Conservation (phyloP, 2,329 filamentous ascomycete species). For the Xylariaceae sp. region DNA sequence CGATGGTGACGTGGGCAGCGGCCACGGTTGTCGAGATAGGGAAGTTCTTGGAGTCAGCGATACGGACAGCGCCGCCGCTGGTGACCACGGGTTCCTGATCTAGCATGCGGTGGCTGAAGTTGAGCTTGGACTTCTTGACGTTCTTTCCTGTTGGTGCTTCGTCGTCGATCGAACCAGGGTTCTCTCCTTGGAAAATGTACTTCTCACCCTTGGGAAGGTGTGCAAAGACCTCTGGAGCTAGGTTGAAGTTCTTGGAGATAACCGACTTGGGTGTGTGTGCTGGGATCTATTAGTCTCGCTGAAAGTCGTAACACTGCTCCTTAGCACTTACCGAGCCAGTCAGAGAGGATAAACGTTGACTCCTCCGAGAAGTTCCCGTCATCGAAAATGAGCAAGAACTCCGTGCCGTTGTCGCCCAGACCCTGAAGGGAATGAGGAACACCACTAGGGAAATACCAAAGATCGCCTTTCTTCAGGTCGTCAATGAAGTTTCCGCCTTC, state of each 20-base stretch:
- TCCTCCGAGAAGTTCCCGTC: slow-evolving; percentile 48
- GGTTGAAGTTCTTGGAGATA: slow-evolving; percentile 68
- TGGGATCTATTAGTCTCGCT: slow-evolving; percentile 26
- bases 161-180: slow-evolving; percentile 58
- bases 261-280: slow-evolving; percentile 68
- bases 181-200: slow-evolving; percentile 70
- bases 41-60: slow-evolving; percentile 72
- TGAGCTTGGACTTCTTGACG: slow-evolving; percentile 61
- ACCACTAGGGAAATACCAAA: slow-evolving; percentile 78
- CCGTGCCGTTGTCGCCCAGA: slow-evolving; percentile 58
- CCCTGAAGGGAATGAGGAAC: slow-evolving; percentile 74
- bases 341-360: slow-evolving; percentile 67
- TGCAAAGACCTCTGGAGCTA: slow-evolving; percentile 64
- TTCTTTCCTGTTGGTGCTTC: slow-evolving; percentile 57
- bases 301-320: neutral
- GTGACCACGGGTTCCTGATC: slow-evolving; percentile 61
- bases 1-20: slow-evolving; percentile 64
- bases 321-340: slow-evolving; percentile 56
- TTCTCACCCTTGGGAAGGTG: slow-evolving; percentile 62
- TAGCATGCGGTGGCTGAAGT: slow-evolving; percentile 68
- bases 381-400: slow-evolving; percentile 53
- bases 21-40: slow-evolving; percentile 67
- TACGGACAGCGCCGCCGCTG: slow-evolving; percentile 65
- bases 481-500: slow-evolving; percentile 74
- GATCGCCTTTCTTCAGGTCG: slow-evolving; percentile 67